Evolutionary conservation across 1,284 basidiomycete species (phyloP).

Genomic region (Ganoderma lucidum): DNA sequence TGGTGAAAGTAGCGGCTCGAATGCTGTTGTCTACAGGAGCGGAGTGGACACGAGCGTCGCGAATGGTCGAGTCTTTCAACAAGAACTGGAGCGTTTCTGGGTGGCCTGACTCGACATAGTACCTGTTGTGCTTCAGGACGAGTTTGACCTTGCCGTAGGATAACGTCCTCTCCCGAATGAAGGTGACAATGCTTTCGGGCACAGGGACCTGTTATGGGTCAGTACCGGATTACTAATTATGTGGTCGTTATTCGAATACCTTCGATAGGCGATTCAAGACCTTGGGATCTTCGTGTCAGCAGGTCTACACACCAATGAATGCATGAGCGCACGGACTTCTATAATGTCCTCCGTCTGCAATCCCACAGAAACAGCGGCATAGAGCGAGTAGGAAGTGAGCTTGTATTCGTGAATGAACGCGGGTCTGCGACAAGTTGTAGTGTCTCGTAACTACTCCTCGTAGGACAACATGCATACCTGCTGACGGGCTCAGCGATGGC

Average conservation of each 20-base stretch:
- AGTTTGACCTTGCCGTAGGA: conserved; percentile 98
- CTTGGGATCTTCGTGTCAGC: conserved; percentile 48
- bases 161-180: conserved; percentile 90
- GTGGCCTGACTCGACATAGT: conserved; percentile 93
- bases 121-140: conserved; percentile 96
- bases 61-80: conserved; percentile 86
- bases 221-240: conserved; percentile 12
- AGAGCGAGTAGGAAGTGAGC: conserved; percentile 96
- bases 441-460: conserved; percentile 39
- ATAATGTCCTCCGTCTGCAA: conserved; percentile 99
- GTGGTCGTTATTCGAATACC: conserved; percentile 50
- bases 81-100: conserved; percentile 90
- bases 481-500: conserved; percentile 99
- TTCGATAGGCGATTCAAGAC: conserved; percentile 89
- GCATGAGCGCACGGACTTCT: conserved; percentile 70
- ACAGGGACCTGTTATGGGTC: conserved; percentile 76
- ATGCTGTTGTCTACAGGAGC: conserved; percentile 72
- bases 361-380: conserved; percentile 98
- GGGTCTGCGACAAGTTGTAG: conserved; percentile 66
- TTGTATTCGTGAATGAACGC: conserved; percentile 99
- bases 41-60: conserved; percentile 79
- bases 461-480: conserved; percentile 67
- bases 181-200: conserved; percentile 81
- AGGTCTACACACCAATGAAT: conserved; percentile 21
- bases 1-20: conserved; percentile 83